Conservation (phyloP, 345 rosid species). For the Eucalyptus shirleyi region DNA sequence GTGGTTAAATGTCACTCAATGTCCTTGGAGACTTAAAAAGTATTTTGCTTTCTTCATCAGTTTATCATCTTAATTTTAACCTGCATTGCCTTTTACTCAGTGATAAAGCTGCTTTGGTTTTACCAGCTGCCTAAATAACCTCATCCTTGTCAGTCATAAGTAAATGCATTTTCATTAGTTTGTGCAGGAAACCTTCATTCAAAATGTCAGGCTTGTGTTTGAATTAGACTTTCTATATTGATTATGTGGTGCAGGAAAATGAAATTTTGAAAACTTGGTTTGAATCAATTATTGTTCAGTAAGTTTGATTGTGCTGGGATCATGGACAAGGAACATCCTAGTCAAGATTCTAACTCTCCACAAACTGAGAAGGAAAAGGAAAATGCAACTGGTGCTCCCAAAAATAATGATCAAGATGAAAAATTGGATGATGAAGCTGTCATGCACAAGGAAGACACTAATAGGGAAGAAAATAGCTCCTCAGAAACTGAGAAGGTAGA, state of each 20-base stretch:
- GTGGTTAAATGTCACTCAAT: background rate
- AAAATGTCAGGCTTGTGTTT: background rate
- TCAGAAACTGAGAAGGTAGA: background rate
- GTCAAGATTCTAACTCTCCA: background rate
- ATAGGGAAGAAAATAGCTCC: background rate
- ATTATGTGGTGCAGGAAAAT: background rate
- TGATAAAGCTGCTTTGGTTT: background rate
- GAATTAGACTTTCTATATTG: background rate
- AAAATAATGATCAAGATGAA: background rate
- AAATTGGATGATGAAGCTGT: background rate
- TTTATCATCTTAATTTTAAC: background rate
- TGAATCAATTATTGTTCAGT: background rate
- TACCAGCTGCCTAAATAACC: background rate
- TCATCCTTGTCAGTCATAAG: background rate
- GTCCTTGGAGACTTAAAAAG: background rate
- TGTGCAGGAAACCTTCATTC: background rate
- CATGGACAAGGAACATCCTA: slow-evolving; percentile 8
- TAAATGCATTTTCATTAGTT: background rate
- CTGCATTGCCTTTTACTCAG: background rate
- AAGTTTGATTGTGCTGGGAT: background rate
- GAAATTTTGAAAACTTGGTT: background rate
- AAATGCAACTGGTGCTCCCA: background rate
- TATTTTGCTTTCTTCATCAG: background rate
- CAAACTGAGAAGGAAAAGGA: slow-evolving; percentile 9
- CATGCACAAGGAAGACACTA: background rate